Evolutionary conservation across 2,329 filamentous ascomycete genomes (phyloP).

Genomic region (Fusarium nisikadoi): DNA sequence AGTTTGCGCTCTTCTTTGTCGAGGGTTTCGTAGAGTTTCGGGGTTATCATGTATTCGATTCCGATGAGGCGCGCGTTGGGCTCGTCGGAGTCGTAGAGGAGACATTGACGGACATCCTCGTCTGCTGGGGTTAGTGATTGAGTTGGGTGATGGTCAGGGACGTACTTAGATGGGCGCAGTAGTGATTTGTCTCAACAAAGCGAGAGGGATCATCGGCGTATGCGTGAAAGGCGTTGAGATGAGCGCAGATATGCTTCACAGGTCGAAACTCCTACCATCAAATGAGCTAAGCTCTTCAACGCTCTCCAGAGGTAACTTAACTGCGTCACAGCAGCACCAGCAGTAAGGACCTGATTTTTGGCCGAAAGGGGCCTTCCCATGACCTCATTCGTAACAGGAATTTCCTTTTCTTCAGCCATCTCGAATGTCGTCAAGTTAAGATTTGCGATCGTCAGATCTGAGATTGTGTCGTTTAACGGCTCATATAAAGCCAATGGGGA

Average conservation of each 20-base stretch:
- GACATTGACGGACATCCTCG: conserved; percentile 81
- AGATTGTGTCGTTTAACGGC: background rate
- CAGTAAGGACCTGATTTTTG: conserved; percentile 69
- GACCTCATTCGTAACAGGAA: conserved; percentile 34
- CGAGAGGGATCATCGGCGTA: conserved; percentile 79
- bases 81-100: conserved; percentile 80
- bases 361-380: conserved; percentile 61
- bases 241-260: conserved; percentile 79
- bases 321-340: conserved; percentile 69
- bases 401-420: background rate
- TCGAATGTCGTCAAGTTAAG: conserved; percentile 7
- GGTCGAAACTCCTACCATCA: conserved; percentile 70
- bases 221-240: conserved; percentile 87
- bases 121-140: conserved; percentile 53
- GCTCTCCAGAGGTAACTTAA: conserved; percentile 42
- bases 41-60: conserved; percentile 88
- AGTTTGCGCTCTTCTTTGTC: conserved; percentile 74
- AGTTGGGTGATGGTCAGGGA: rapidly evolving
- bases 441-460: conserved; percentile 10
- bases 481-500: background rate
- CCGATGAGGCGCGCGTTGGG: conserved; percentile 80
- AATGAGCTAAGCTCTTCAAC: background rate
- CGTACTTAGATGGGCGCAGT: conserved; percentile 77
- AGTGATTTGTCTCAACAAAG: conserved; percentile 83
- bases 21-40: conserved; percentile 73